Conservation (phyloP, 306 rosid species). For the Prinsepia uniflora region DNA sequence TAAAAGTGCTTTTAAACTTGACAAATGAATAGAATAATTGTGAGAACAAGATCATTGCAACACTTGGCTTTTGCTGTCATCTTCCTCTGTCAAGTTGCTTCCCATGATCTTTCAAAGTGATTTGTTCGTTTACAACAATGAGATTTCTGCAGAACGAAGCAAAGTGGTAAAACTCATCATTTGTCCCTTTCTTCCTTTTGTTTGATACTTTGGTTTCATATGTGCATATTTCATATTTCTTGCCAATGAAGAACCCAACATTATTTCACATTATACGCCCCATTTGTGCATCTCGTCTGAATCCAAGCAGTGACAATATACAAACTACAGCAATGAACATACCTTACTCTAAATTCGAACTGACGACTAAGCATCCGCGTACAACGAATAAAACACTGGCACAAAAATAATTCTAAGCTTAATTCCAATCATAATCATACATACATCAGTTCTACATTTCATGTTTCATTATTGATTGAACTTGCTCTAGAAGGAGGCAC, state of each 20-base stretch:
- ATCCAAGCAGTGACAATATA: neutral
- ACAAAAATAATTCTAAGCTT: neutral
- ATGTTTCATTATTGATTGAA: constrained; percentile 17
- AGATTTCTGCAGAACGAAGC: constrained; percentile 4
- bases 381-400: neutral
- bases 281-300: neutral
- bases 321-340: neutral
- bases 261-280: neutral
- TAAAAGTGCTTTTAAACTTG: too few species aligned
- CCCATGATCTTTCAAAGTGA: neutral
- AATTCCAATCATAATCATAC: neutral
- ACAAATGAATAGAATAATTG: too few species aligned
- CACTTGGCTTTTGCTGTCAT: neutral
- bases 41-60: too few species aligned
- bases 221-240: constrained; percentile 12
- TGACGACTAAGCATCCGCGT: neutral
- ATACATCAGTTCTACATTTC: neutral
- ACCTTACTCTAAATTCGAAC: neutral
- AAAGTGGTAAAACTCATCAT: constrained; percentile 5
- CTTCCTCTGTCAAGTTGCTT: neutral
- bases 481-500: constrained; percentile 30
- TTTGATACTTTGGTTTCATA: neutral
- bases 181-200: neutral
- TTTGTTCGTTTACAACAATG: neutral
- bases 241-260: constrained; percentile 6